These are phyloP conservation scores for Pythium phragmiticola DNA, from an alignment of 352 stramenopile species.

Conservation along the genomic window DNA sequence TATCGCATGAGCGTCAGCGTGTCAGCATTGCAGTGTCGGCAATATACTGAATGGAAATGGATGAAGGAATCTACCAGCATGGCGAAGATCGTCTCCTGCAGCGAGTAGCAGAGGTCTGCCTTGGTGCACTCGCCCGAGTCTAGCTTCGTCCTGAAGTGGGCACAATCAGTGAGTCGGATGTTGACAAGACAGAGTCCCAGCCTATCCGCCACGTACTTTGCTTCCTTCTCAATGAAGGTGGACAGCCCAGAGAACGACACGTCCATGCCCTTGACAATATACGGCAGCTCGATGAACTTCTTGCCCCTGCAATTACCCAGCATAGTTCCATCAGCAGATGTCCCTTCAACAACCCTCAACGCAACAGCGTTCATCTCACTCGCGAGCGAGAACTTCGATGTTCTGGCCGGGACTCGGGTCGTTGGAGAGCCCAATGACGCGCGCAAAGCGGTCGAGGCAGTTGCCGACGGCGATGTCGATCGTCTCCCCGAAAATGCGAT, in stretches of 20 bases:
- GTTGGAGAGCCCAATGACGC: constrained; percentile 96
- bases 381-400: constrained; percentile 97
- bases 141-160: constrained; percentile 59
- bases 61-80: constrained; percentile 89
- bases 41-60: too few relatives aligned
- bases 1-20: neutral
- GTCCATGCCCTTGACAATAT: constrained; percentile 99
- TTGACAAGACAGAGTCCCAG: neutral
- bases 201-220: constrained; percentile 48
- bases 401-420: constrained; percentile 99
- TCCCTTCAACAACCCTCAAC: neutral
- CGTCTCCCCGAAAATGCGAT: constrained; percentile 99
- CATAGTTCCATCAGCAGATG: neutral
- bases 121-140: constrained; percentile 89
- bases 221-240: constrained; percentile 95
- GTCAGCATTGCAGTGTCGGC: too few relatives aligned
- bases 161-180: neutral
- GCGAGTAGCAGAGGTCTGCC: constrained; percentile 97
- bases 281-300: constrained; percentile 96
- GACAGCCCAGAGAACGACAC: constrained; percentile 98
- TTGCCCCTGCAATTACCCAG: constrained; percentile 49
- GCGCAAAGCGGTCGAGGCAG: constrained; percentile 97
- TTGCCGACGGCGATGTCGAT: constrained; percentile 99
- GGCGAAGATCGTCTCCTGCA: constrained; percentile 99
- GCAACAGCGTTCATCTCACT: constrained; percentile 42